Evolutionary conservation across 495 filamentous ascomycete genomes (phyloP).

Genomic region (Monascus purpureus): DNA sequence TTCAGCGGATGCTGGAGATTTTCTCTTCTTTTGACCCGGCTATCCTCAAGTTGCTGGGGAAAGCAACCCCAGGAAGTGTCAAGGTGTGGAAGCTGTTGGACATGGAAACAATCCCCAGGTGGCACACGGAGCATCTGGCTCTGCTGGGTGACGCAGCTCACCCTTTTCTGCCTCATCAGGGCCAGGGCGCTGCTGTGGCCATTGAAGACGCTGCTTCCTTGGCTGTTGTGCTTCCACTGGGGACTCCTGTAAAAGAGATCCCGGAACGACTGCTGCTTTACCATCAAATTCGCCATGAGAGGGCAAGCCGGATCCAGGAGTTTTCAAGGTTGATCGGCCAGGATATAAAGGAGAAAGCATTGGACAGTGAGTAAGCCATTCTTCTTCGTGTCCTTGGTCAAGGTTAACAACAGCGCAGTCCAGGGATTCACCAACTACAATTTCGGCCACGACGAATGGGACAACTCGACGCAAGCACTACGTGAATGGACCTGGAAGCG

Average conservation of each 20-base stretch:
- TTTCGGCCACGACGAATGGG: conserved; percentile 39
- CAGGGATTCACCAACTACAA: conserved; percentile 31
- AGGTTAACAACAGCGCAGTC: conserved; percentile 20
- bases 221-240: conserved; percentile 27
- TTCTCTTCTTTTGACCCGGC: conserved; percentile 26
- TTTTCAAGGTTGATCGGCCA: conserved; percentile 31
- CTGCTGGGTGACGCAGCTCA: conserved; percentile 45
- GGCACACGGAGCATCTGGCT: conserved; percentile 23
- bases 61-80: conserved; percentile 22
- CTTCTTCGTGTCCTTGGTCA: conserved; percentile 3
- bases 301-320: conserved; percentile 35
- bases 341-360: conserved; percentile 20
- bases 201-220: conserved; percentile 44
- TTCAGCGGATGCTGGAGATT: conserved; percentile 23
- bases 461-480: conserved; percentile 29
- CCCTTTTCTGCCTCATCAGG: conserved; percentile 35
- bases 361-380: too few relatives aligned
- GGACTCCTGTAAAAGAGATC: conserved; percentile 21
- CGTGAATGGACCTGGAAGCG: conserved; percentile 21
- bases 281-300: conserved; percentile 31
- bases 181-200: conserved; percentile 33
- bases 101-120: conserved; percentile 31
- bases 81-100: conserved; percentile 40
- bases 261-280: conserved; percentile 36
- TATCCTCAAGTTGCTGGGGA: conserved; percentile 21